These are phyloP conservation scores for Vigna angularis DNA, from an alignment of 306 rosid species.

Conservation along the genomic window DNA sequence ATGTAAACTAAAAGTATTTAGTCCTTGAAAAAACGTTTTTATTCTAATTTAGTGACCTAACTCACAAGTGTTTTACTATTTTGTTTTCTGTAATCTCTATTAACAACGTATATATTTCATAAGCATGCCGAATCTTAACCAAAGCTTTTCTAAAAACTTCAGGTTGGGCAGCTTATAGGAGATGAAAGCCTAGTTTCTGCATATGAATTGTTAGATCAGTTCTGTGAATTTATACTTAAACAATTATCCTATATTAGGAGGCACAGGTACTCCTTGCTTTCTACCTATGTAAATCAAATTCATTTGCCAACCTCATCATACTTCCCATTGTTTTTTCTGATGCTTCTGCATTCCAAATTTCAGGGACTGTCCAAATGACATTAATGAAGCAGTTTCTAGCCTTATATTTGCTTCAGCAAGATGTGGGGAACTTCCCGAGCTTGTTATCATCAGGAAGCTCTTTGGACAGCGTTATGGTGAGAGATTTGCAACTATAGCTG, in stretches of 20 bases:
- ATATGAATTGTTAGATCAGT: constrained; percentile 67
- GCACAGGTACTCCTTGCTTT: constrained; percentile 60
- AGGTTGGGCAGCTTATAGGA: constrained; percentile 71
- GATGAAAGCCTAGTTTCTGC: constrained; percentile 57
- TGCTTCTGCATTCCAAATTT: not conserved
- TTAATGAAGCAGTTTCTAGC: constrained; percentile 87
- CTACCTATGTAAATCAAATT: not conserved
- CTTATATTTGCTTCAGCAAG: constrained; percentile 90
- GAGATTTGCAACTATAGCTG: constrained; percentile 59
- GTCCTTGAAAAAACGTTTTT: too few species aligned
- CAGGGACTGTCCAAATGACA: constrained; percentile 76
- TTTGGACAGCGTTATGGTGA: constrained; percentile 77
- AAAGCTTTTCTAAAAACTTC: constrained; percentile 17
- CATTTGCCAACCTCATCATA: not conserved
- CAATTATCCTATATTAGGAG: constrained; percentile 67
- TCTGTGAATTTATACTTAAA: constrained; percentile 65
- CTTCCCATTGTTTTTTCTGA: not conserved
- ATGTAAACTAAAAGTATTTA: not conserved
- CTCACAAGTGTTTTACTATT: not conserved
- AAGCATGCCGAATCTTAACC: not conserved
- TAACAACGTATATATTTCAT: not conserved
- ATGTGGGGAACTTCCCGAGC: constrained; percentile 90
- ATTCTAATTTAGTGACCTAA: not conserved
- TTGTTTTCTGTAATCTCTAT: not conserved
- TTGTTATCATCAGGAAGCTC: constrained; percentile 69